Conservation (phyloP, 352 stramenopile species). For the Globisporangium cederbergense region DNA sequence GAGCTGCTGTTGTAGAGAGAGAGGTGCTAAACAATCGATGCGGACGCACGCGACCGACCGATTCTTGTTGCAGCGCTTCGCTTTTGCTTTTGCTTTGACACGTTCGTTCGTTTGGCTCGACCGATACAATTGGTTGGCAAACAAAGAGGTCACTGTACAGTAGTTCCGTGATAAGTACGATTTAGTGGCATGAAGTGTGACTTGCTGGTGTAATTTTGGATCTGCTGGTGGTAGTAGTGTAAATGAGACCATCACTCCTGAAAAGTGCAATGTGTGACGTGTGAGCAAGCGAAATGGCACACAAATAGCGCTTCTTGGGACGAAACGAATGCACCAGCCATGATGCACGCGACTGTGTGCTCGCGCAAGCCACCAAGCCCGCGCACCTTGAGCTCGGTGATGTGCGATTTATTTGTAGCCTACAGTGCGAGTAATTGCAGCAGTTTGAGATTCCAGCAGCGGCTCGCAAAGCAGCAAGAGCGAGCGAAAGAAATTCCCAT, state of each 20-base stretch:
- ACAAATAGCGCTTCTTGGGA: not conserved
- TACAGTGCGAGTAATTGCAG: slow-evolving; percentile 3
- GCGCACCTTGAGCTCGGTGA: no score
- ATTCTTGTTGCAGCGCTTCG: not conserved
- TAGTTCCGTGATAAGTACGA: slow-evolving; percentile 29
- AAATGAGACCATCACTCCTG: not conserved
- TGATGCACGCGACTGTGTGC: not conserved
- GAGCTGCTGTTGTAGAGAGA: not conserved
- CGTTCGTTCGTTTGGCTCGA: not conserved
- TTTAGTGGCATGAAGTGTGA: slow-evolving; percentile 13
- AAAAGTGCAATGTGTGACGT: slow-evolving; percentile 34
- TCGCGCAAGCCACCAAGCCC: not conserved
- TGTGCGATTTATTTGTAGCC: slow-evolving; percentile 8
- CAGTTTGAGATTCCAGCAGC: slow-evolving; percentile 7
- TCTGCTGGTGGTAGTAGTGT: slow-evolving; percentile 19
- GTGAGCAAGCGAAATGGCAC: slow-evolving; percentile 15
- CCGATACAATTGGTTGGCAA: slow-evolving; percentile 24
- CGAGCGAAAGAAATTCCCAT: not conserved
- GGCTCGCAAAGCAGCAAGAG: slow-evolving; percentile 5
- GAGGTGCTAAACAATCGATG: not conserved
- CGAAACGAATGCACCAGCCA: slow-evolving; percentile 6
- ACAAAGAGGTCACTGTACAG: slow-evolving; percentile 19
- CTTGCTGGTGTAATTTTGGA: not conserved
- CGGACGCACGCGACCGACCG: not conserved
- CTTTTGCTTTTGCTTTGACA: not conserved